Percentiles rank a stretch among this genome's conserved stretches.
Evolutionary conservation across 306 rosid species (phyloP).

Genomic region (Corylus heterophylla): DNA sequence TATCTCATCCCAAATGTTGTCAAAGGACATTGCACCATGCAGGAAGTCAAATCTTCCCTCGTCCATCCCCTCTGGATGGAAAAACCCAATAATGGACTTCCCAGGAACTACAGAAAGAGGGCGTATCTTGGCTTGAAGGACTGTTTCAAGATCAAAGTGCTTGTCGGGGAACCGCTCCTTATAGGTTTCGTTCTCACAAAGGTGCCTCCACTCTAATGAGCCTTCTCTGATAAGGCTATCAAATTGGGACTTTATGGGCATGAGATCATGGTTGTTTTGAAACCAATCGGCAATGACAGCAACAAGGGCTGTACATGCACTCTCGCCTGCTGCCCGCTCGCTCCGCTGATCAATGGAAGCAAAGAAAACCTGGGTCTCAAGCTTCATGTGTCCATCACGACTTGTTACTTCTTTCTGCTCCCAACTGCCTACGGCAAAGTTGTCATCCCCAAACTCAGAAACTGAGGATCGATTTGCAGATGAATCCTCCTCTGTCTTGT

Average conservation of each 20-base stretch:
- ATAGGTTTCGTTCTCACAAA: slow-evolving; percentile 80
- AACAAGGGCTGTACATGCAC: slow-evolving; percentile 98
- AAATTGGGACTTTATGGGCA: slow-evolving; percentile 97
- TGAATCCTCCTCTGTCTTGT: slow-evolving; percentile 80
- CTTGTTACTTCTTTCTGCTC: slow-evolving; percentile 81
- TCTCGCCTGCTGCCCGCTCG: slow-evolving; percentile 98
- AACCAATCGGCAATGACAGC: slow-evolving; percentile 97
- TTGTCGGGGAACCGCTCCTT: slow-evolving; percentile 87
- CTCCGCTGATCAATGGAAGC: slow-evolving; percentile 98
- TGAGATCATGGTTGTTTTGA: slow-evolving; percentile 66
- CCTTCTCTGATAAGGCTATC: slow-evolving; percentile 96
- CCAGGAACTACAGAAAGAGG: slow-evolving; percentile 74
- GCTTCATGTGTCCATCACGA: slow-evolving; percentile 94
- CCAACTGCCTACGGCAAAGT: slow-evolving; percentile 90
- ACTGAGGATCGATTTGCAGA: slow-evolving; percentile 73
- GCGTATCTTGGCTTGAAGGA: slow-evolving; percentile 88
- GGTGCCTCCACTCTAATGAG: slow-evolving; percentile 89
- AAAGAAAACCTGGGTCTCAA: slow-evolving; percentile 83
- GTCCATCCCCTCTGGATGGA: slow-evolving; percentile 94
- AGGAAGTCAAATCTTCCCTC: slow-evolving; percentile 87
- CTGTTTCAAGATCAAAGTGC: slow-evolving; percentile 96
- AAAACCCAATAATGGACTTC: slow-evolving; percentile 89
- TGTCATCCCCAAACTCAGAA: slow-evolving; percentile 97
- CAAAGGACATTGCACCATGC: slow-evolving; percentile 94
- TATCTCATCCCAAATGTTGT: slow-evolving; percentile 98